Evolutionary conservation across 2,329 filamentous ascomycete genomes (phyloP).

Genomic region (Aspergillus pseudotamarii): DNA sequence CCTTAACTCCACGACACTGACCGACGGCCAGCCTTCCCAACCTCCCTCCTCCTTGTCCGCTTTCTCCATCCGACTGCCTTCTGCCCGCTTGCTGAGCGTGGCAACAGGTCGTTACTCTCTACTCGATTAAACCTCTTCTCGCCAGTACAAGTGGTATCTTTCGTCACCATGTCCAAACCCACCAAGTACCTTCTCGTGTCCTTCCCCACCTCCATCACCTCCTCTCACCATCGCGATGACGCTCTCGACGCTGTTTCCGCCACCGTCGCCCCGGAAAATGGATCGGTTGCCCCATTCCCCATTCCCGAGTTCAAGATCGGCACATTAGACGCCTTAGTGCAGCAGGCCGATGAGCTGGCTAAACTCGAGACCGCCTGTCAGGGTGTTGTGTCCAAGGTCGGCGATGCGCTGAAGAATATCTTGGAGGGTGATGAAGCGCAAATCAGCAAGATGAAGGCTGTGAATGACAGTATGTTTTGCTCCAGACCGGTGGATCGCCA

Average conservation of each 20-base stretch:
- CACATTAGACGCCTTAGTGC: slow-evolving; percentile 89
- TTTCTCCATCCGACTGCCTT: slow-evolving; percentile 9
- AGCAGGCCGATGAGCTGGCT: slow-evolving; percentile 91
- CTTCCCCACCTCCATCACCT: slow-evolving; percentile 82
- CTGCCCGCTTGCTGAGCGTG: slow-evolving; percentile 30
- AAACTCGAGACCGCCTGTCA: slow-evolving; percentile 84
- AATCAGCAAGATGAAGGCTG: slow-evolving; percentile 82
- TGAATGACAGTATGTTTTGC: slow-evolving; percentile 78
- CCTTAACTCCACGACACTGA: slow-evolving; percentile 2
- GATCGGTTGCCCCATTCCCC: slow-evolving; percentile 73
- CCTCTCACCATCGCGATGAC: slow-evolving; percentile 77
- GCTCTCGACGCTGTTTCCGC: slow-evolving; percentile 75
- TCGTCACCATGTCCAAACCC: slow-evolving; percentile 45
- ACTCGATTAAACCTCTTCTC: neutral
- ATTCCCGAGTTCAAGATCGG: slow-evolving; percentile 98
- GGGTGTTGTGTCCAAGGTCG: slow-evolving; percentile 82
- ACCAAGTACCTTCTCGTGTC: slow-evolving; percentile 84
- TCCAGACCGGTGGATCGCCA: neutral
- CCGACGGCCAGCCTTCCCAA: neutral
- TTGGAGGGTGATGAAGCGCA: slow-evolving; percentile 84
- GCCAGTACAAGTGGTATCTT: neutral
- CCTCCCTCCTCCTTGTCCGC: slow-evolving; percentile 4
- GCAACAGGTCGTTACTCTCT: slow-evolving; percentile 20
- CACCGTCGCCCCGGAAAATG: slow-evolving; percentile 74
- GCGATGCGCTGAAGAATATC: slow-evolving; percentile 79